Base-by-base conservation (phyloP, 2,329 filamentous ascomycete genomes). In the Xylariaceae sp. region DNA sequence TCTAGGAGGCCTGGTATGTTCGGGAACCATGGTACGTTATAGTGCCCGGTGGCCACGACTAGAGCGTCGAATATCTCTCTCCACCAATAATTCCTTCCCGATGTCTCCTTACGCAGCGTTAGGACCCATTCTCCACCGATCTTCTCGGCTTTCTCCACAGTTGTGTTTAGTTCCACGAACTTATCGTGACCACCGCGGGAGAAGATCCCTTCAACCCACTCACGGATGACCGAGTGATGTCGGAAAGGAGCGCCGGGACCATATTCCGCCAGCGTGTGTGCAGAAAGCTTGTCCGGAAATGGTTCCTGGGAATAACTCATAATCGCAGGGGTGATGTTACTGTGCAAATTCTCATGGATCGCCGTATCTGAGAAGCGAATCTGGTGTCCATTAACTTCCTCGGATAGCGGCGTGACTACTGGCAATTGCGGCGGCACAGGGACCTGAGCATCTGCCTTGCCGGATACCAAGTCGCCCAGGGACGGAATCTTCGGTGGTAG, bases 11-110 rank as follows among this genome's bases (percentile, higher is more conserved):
- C 87, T 0, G 75, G 69, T 5, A 87, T 81, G 23, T 79, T 75
- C 0, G 88, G 88, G 2, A 89, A 72, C 59, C 79, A 81, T 0
- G 85, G 84, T 1, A 86, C 77, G 61, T 82, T 82, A 65, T 88
- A 89, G 69, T 89, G 87, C 0, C 88, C 88, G 19, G 78, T 84
- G 0, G 87, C 85, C 2, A 87, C 81, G 1, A 89, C 80, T 2
- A 90, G 74, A 1, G 84, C 83, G 65, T 90, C 86, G 59, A 93
- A 81, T 70, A 32, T 65, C 47, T 72, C 68, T 49, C 62, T 70
- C 71, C 72, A 75, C 73, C 73, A 75, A 44, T 71, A 70, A 54
- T 73, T 80, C 32, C 73, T 71, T 1, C 65, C 65, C 1, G 65
- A 54, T n/a, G 67, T 65, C 14, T 74, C 71, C 42, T 78, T 77